These are phyloP conservation scores for Parachaetomium inaequale DNA, from an alignment of 495 filamentous ascomycete species.

Conservation along the genomic window DNA sequence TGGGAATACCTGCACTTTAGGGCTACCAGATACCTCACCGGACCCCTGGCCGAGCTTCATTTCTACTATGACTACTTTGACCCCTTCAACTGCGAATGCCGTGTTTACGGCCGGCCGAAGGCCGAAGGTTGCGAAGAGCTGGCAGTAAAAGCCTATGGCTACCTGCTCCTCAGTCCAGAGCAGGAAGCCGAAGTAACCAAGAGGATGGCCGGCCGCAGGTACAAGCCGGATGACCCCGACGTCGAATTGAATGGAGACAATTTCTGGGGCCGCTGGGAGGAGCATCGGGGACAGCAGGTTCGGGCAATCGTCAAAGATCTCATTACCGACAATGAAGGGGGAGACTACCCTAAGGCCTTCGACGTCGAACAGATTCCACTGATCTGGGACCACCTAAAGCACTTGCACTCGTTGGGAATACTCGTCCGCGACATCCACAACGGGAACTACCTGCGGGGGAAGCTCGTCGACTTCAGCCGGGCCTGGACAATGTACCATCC, in stretches of 20 bases:
- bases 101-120: conserved; percentile 21
- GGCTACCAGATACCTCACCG: neutral
- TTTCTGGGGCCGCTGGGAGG: conserved; percentile 5
- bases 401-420: conserved; percentile 17
- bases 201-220: neutral
- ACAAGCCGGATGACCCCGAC: neutral
- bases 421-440: conserved; percentile 14
- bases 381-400: conserved; percentile 13
- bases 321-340: neutral
- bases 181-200: conserved; percentile 16
- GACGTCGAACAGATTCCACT: neutral
- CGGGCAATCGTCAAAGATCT: conserved; percentile 23
- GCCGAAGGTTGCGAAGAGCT: conserved; percentile 9
- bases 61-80: conserved; percentile 11
- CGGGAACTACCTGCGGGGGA: conserved; percentile 17
- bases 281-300: conserved; percentile 11
- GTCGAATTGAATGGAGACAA: neutral
- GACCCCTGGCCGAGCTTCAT: neutral
- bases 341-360: neutral
- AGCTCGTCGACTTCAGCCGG: conserved; percentile 21
- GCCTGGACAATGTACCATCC: conserved; percentile 16
- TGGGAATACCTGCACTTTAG: neutral
- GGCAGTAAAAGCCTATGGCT: conserved; percentile 18
- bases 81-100: conserved; percentile 22
- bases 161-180: conserved; percentile 12